Conservation (phyloP, 305 asterid species). For the Rubia tinctorum region DNA sequence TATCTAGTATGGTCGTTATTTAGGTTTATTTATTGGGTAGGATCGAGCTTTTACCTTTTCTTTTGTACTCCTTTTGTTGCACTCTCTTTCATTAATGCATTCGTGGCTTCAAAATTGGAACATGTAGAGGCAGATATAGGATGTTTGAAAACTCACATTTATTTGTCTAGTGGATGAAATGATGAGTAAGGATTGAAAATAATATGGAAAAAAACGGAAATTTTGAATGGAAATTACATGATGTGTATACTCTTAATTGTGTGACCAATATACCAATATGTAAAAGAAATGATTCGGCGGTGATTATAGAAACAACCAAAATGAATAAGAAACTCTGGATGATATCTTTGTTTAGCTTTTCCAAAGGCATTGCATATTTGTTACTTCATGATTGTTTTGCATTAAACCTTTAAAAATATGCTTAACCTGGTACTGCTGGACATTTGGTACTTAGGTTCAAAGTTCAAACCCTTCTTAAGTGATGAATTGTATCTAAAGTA, state of each 20-base stretch:
- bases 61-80: neutral
- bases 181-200: neutral
- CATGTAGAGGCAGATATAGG: neutral
- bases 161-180: neutral
- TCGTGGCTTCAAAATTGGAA: too few species aligned
- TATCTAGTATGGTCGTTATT: too few species aligned
- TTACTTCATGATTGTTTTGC: neutral
- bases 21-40: neutral
- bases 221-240: neutral
- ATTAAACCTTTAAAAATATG: too few species aligned
- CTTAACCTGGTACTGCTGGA: too few species aligned
- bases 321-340: neutral
- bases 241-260: too few species aligned
- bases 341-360: neutral
- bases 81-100: neutral
- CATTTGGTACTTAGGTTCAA: too few species aligned
- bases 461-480: too few species aligned
- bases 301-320: neutral
- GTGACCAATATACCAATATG: too few species aligned
- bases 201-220: neutral
- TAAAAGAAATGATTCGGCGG: neutral
- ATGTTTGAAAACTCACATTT: neutral
- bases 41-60: too few species aligned
- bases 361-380: neutral
- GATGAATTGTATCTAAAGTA: too few species aligned